These are phyloP conservation scores for Chalciporus chontae DNA, from an alignment of 768 basidiomycete genomes.

Conservation along the genomic window DNA sequence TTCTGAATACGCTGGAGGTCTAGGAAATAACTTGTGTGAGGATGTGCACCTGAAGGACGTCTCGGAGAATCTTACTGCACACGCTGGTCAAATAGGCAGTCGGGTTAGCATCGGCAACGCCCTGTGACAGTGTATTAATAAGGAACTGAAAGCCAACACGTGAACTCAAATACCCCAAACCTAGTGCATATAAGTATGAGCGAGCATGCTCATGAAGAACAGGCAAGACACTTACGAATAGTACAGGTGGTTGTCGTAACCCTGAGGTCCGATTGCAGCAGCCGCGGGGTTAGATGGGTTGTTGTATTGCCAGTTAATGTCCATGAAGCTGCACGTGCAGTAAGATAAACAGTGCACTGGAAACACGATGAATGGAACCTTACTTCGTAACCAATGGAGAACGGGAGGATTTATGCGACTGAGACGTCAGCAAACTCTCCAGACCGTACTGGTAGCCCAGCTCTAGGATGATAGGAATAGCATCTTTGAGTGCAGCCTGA, in stretches of 20 bases:
- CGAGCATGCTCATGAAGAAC: neutral
- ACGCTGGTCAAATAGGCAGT: slow-evolving; percentile 62
- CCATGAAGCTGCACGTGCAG: slow-evolving; percentile 61
- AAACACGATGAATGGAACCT: slow-evolving; percentile 3
- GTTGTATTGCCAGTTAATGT: slow-evolving; percentile 72
- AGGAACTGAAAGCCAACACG: neutral
- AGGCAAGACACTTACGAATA: slow-evolving; percentile 48
- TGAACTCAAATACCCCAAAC: slow-evolving; percentile 48
- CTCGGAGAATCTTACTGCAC: slow-evolving; percentile 53
- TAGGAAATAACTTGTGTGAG: slow-evolving; percentile 22
- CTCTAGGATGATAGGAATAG: slow-evolving; percentile 35
- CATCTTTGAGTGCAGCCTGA: slow-evolving; percentile 29
- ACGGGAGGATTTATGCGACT: slow-evolving; percentile 13
- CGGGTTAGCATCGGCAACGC: slow-evolving; percentile 63
- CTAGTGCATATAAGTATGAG: slow-evolving; percentile 31
- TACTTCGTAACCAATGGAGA: slow-evolving; percentile 39
- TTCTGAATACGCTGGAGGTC: slow-evolving; percentile 55
- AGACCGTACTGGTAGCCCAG: slow-evolving; percentile 24
- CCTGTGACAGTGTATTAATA: slow-evolving; percentile 37
- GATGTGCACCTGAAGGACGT: neutral
- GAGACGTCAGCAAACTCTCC: slow-evolving; percentile 19
- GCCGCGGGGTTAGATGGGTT: slow-evolving; percentile 68
- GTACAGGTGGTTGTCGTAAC: slow-evolving; percentile 79
- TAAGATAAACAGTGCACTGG: too few relatives aligned
- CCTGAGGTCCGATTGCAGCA: slow-evolving; percentile 64